Percentiles rank a stretch among this genome's conserved stretches.
Conservation (phyloP, 176 grass and related monocot genomes). For the Tillandsia fasciculata region DNA sequence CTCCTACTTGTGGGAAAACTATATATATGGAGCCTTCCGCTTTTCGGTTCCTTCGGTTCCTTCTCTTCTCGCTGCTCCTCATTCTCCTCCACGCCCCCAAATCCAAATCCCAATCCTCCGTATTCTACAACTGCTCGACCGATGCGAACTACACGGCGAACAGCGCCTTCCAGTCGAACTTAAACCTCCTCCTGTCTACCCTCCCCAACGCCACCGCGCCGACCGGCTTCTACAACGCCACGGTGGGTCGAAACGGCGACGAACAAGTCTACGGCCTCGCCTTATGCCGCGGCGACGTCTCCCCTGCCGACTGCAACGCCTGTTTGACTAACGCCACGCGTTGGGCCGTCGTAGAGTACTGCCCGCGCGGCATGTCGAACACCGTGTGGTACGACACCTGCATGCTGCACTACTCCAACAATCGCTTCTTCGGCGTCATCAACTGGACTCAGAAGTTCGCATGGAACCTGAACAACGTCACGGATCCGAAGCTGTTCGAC, state of each 20-base stretch:
- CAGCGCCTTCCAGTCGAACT: constrained; percentile 38
- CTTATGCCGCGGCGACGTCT: constrained; percentile 37
- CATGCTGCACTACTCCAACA: constrained; percentile 29
- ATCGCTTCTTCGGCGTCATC: constrained; percentile 20
- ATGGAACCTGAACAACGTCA: neutral
- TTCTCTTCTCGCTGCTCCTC: neutral
- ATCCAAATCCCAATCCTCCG: neutral
- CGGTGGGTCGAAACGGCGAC: constrained; percentile 1
- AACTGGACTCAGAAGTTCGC: accelerated
- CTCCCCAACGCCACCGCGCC: constrained; percentile 10
- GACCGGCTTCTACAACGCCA: constrained; percentile 21
- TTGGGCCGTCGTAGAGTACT: neutral
- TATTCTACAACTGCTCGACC: constrained; percentile 2
- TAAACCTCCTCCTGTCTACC: constrained; percentile 24
- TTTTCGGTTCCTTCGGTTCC: neutral
- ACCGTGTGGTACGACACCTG: constrained; percentile 16
- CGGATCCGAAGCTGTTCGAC: constrained; percentile 14
- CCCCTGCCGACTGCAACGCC: neutral
- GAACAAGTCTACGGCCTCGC: constrained; percentile 37
- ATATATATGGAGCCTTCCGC: too few relatives aligned
- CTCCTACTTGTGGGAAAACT: too few relatives aligned
- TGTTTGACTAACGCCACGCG: constrained; percentile 10
- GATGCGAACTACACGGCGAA: constrained; percentile 26
- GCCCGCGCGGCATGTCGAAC: constrained; percentile 15
- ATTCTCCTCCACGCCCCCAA: too few relatives aligned